Base-by-base conservation (phyloP, 352 stramenopile genomes). In the Elongisporangium prolatum region DNA sequence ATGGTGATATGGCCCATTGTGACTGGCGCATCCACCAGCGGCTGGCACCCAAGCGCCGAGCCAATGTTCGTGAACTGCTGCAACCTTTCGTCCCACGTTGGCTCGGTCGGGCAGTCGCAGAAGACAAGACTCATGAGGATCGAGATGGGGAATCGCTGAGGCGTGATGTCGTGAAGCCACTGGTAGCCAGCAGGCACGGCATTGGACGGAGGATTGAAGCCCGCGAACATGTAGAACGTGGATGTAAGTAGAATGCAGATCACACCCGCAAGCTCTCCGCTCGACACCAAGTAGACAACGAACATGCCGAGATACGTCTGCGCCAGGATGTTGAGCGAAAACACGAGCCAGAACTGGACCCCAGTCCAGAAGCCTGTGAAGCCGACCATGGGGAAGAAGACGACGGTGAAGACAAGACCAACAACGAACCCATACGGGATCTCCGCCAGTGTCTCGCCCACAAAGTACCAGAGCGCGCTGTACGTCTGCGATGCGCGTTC, bases 401-500 rank as follows among this genome's bases (percentile, higher is more conserved):
- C 57, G 10, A 64, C 67, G 1, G 70, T 72, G 60, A 84, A 88
- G 5, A 86, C 7, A 38, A 86, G 50, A 18, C 63, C 64, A 0
- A 59, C 61, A 4, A 52, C 21, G 2, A 83, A 69, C 4, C 79
- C 63, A 60, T 85, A 84, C 38, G 75, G 74, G 48, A 89, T 67
- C 73, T 98, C 91, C 0, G 77, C 74, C 25, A 98, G 24, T 11
- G 81, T 90, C 14, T 52, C 56, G 17, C 82, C 72, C 4, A 95
- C 52, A 47, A 74, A 75, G 50, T 97, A 90, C 52, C 82, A 75
- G 14, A 71, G 48, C 37, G 78, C 57, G 18, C 72, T 68, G 57
- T 97, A 98, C 69, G 93, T 96, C 53, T 83, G 59, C 1, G 84
- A 77, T n/a, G 80, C 74, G 28, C 91, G 84, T 61, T 97, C 89